Evolutionary conservation across 441 rosid species (phyloP).

Genomic region (Rhodomyrtus psidioides): DNA sequence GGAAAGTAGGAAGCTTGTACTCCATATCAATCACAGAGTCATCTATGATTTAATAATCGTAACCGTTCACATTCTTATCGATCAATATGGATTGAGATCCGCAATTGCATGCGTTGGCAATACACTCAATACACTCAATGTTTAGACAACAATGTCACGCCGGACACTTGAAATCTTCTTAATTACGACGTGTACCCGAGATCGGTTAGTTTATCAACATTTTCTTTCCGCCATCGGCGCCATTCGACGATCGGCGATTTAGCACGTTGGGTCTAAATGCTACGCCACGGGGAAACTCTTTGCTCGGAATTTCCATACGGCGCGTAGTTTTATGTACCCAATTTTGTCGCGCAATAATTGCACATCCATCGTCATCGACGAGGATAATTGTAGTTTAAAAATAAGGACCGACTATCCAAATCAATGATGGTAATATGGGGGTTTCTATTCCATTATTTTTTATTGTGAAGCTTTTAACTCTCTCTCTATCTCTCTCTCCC

Average conservation of each 20-base stretch:
- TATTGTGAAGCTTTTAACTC: too few relatives aligned
- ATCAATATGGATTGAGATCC: background rate
- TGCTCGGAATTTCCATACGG: background rate
- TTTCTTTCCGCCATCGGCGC: too few relatives aligned
- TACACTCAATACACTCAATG: background rate
- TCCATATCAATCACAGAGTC: too few relatives aligned
- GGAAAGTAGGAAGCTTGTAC: too few relatives aligned
- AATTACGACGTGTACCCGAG: rapidly evolving
- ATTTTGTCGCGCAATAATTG: background rate
- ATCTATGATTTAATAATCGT: too few relatives aligned
- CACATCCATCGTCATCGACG: background rate
- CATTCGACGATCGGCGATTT: too few relatives aligned
- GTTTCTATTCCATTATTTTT: background rate
- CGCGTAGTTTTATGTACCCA: too few relatives aligned
- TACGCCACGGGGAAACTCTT: too few relatives aligned
- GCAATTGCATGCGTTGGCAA: background rate
- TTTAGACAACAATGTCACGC: rapidly evolving
- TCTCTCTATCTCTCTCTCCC: background rate
- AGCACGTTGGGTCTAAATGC: background rate
- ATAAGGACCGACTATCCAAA: background rate
- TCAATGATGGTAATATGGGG: background rate
- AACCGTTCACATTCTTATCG: rapidly evolving
- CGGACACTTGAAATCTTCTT: background rate
- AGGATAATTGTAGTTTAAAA: background rate
- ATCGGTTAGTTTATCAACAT: too few relatives aligned